phyloP scores from a whole-genome alignment of 1,139 yeast species.

The Arxiozyma slooffiae region DNA sequence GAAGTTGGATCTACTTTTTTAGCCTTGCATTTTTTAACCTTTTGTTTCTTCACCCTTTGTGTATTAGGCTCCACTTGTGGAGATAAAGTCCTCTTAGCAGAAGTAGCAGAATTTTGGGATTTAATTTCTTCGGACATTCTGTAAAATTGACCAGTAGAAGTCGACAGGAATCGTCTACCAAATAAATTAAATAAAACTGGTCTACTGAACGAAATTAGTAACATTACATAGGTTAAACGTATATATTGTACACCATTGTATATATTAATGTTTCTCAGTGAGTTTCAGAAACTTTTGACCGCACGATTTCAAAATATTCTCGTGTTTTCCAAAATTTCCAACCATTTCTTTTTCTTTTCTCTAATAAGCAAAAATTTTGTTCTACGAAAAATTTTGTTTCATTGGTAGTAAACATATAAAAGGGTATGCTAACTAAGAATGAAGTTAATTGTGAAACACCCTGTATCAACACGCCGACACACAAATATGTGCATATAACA shows the following conservation, averaged over 20 bases:
- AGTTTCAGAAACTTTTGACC: neutral
- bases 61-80: neutral
- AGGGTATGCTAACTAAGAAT: neutral
- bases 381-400: too few relatives aligned
- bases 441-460: neutral
- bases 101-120: neutral
- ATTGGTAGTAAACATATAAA: neutral
- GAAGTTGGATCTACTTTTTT: slow-evolving; percentile 66
- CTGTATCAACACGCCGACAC: neutral
- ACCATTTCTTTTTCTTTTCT: neutral
- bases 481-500: neutral
- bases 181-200: neutral
- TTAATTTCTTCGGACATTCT: slow-evolving; percentile 2
- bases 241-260: neutral
- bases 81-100: slow-evolving; percentile 9
- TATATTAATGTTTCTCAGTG: neutral
- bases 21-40: slow-evolving; percentile 43
- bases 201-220: neutral
- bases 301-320: neutral
- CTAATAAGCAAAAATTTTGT: too few relatives aligned
- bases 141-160: neutral
- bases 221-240: neutral
- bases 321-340: neutral
- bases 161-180: neutral
- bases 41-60: slow-evolving; percentile 25